Evolutionary conservation across 148 eudicot species (phyloP).

Genomic region (Nepenthes mirabilis): DNA sequence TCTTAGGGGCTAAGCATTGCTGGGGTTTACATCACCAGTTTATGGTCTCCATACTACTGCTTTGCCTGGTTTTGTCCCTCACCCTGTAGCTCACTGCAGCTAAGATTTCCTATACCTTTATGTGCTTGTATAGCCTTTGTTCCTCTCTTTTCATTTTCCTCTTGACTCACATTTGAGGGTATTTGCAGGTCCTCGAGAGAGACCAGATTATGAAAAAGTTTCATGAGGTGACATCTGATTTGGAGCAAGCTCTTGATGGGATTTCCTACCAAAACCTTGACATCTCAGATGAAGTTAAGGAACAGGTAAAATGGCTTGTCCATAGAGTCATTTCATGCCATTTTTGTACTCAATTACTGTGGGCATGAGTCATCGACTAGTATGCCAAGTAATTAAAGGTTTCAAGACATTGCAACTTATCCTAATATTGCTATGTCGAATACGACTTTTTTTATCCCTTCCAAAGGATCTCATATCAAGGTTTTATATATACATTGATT

Average conservation of each 20-base stretch:
- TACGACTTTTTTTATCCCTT: no score
- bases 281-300: constrained; percentile 90
- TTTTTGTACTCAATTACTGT: neutral
- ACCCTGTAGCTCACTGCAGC: no score
- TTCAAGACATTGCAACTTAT: no score
- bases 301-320: constrained; percentile 45
- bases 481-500: no score
- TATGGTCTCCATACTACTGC: no score
- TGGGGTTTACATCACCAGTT: no score
- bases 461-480: no score
- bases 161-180: neutral
- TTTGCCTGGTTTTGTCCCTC: no score
- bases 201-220: constrained; percentile 59
- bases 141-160: neutral
- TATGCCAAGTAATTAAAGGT: neutral
- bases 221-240: constrained; percentile 50
- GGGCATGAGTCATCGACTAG: neutral
- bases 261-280: constrained; percentile 60
- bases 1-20: no score
- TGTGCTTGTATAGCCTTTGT: neutral
- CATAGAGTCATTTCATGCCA: neutral
- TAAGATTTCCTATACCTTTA: no score
- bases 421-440: no score
- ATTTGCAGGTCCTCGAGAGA: constrained; percentile 63
- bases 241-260: constrained; percentile 69